A percentile compares a stretch with the other conserved stretches of the same genome.
Conservation (phyloP, 2,329 filamentous ascomycete species). For the Aureobasidium uvarum region DNA sequence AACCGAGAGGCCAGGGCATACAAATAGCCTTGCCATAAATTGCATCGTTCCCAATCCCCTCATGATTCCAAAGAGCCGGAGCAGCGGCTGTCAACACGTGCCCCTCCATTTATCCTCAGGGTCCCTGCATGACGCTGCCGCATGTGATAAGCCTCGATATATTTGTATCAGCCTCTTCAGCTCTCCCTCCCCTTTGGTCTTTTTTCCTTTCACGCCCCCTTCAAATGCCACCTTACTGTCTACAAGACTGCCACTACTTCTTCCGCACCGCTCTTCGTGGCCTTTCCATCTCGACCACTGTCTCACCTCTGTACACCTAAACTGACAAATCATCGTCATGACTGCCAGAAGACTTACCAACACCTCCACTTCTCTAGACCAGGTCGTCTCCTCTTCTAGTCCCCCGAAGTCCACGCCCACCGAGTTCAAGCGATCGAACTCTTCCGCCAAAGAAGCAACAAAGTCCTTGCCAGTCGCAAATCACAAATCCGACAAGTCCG, state of each 20-base stretch:
- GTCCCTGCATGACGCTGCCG: conserved; percentile 20
- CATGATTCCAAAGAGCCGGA: conserved; percentile 18
- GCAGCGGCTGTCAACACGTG: conserved; percentile 20
- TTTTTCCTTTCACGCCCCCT: conserved; percentile 1
- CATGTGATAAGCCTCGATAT: conserved; percentile 21
- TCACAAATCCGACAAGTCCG: conserved; percentile 48
- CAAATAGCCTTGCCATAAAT: neutral
- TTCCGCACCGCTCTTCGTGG: conserved; percentile 86
- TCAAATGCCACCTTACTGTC: conserved; percentile 72
- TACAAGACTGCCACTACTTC: conserved; percentile 90
- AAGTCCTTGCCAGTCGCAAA: conserved; percentile 50
- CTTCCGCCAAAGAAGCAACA: conserved; percentile 55
- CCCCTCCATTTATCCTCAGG: conserved; percentile 16
- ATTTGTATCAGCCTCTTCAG: conserved; percentile 1
- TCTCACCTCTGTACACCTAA: conserved; percentile 73
- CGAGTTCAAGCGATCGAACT: conserved; percentile 45
- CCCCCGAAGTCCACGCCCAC: conserved; percentile 43
- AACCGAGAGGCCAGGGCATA: neutral
- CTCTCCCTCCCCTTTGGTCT: neutral
- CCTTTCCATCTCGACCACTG: conserved; percentile 73
- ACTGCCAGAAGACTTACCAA: conserved; percentile 67
- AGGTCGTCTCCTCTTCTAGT: conserved; percentile 56
- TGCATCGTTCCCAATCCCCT: conserved; percentile 16
- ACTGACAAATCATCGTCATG: conserved; percentile 52
- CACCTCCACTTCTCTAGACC: conserved; percentile 66